Conservation (phyloP, 768 basidiomycete species). For the Suillus lakei region DNA sequence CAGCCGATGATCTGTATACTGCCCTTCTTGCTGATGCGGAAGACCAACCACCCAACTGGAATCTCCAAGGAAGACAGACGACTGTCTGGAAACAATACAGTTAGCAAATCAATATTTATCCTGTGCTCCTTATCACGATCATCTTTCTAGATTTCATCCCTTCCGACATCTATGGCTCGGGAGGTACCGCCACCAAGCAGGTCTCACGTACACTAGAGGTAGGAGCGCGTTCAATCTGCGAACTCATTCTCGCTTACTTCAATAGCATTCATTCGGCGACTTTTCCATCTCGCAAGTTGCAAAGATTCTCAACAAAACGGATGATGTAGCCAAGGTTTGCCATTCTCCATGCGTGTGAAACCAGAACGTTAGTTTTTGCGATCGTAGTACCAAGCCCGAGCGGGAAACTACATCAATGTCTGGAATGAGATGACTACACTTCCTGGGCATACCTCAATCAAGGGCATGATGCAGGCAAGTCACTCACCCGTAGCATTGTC, state of each 20-base stretch:
- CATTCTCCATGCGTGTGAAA: not conserved
- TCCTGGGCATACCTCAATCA: slow-evolving; percentile 48
- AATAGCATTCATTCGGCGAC: slow-evolving; percentile 65
- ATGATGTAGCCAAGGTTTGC: slow-evolving; percentile 55
- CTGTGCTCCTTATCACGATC: not conserved
- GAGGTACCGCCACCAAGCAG: slow-evolving; percentile 64
- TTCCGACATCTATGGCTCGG: slow-evolving; percentile 36
- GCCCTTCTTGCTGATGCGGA: slow-evolving; percentile 66
- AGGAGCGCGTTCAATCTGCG: not conserved
- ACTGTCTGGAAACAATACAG: slow-evolving; percentile 60
- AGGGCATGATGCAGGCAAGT: slow-evolving; percentile 65
- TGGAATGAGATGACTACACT: slow-evolving; percentile 64
- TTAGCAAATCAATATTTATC: slow-evolving; percentile 20
- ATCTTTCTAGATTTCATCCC: slow-evolving; percentile 35
- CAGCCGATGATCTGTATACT: slow-evolving; percentile 53
- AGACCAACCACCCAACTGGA: slow-evolving; percentile 60
- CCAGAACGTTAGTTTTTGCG: not conserved
- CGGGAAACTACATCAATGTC: slow-evolving; percentile 60
- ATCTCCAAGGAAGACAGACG: slow-evolving; percentile 63
- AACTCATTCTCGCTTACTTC: slow-evolving; percentile 1
- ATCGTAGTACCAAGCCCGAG: slow-evolving; percentile 55
- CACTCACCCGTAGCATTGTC: not conserved
- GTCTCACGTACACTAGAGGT: slow-evolving; percentile 68
- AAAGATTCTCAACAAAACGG: slow-evolving; percentile 51
- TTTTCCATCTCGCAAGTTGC: slow-evolving; percentile 70